phyloP scores from a whole-genome alignment of 192 early-diverging fungal species.

The Rhizophagus sp. region DNA sequence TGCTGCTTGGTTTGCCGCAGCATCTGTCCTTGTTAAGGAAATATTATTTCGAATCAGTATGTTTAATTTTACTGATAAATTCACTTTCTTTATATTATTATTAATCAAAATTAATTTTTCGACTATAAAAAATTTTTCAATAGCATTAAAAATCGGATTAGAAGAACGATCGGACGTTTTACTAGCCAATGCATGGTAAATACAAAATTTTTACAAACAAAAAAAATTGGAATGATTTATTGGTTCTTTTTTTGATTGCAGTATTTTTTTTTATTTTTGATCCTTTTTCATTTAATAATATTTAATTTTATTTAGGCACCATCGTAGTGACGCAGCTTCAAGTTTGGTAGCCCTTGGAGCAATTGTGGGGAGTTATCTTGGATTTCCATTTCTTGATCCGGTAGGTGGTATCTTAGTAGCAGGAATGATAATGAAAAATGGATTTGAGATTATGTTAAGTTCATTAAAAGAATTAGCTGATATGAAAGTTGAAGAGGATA shows the following conservation, averaged over 20 bases:
- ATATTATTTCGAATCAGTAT: slow-evolving; percentile 68
- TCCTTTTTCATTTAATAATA: too few species aligned
- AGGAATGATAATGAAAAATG: slow-evolving; percentile 69
- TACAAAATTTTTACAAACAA: background rate
- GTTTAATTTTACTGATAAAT: background rate
- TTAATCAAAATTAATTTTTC: background rate
- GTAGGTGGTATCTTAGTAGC: slow-evolving; percentile 75
- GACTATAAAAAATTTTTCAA: background rate
- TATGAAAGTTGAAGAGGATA: slow-evolving; percentile 31
- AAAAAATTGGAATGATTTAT: background rate
- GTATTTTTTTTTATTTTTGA: too few species aligned
- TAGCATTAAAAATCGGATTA: slow-evolving; percentile 60
- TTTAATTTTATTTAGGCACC: slow-evolving; percentile 53
- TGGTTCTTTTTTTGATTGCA: slow-evolving; percentile 9
- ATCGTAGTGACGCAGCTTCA: slow-evolving; percentile 75
- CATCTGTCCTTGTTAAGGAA: slow-evolving; percentile 75
- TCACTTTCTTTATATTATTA: background rate
- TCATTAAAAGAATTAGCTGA: slow-evolving; percentile 47
- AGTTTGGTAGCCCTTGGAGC: slow-evolving; percentile 72
- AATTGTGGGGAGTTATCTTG: slow-evolving; percentile 72
- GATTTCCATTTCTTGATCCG: slow-evolving; percentile 72
- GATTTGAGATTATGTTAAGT: slow-evolving; percentile 46
- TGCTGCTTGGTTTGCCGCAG: slow-evolving; percentile 71
- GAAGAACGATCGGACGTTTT: slow-evolving; percentile 69
- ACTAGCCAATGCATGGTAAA: slow-evolving; percentile 77